Conservation (phyloP, 2,329 filamentous ascomycete genomes). For the Trichoderma brevicompactum region DNA sequence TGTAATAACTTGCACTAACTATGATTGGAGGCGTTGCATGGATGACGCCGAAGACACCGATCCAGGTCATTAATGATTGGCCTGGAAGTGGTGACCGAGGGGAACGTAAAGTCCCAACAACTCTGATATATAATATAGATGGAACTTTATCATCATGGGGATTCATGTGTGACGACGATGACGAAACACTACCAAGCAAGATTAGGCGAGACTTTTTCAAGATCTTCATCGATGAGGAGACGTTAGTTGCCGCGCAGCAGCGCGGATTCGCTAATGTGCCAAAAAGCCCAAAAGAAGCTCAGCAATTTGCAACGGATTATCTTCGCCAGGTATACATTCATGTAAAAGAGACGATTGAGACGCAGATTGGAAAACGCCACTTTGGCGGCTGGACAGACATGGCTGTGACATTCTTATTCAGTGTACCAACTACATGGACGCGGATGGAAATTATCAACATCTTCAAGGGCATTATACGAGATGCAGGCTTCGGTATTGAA, state of each 20-base stretch:
- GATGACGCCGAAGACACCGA: constrained; percentile 47
- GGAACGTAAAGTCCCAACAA: constrained; percentile 60
- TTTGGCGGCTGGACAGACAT: constrained; percentile 49
- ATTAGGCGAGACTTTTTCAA: constrained; percentile 58
- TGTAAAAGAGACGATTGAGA: constrained; percentile 51
- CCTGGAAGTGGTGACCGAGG: constrained; percentile 56
- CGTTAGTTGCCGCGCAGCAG: constrained; percentile 48
- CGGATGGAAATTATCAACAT: constrained; percentile 54
- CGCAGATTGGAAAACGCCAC: constrained; percentile 44
- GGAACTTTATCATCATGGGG: constrained; percentile 55
- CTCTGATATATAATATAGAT: constrained; percentile 52
- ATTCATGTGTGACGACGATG: constrained; percentile 55
- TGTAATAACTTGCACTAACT: background rate
- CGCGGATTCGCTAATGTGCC: constrained; percentile 52
- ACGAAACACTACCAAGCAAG: constrained; percentile 41
- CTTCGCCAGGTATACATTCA: constrained; percentile 54
- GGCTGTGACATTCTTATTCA: constrained; percentile 58
- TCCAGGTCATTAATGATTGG: constrained; percentile 57
- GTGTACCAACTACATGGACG: constrained; percentile 61
- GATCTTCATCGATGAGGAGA: constrained; percentile 55
- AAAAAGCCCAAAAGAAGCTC: constrained; percentile 36
- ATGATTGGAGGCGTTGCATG: constrained; percentile 41
- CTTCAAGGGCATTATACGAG: constrained; percentile 53
- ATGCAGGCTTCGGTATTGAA: constrained; percentile 55
- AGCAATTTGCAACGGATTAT: constrained; percentile 52